phyloP scores from a whole-genome alignment of 2,329 filamentous ascomycete species.

The Fusarium subtropicale region DNA sequence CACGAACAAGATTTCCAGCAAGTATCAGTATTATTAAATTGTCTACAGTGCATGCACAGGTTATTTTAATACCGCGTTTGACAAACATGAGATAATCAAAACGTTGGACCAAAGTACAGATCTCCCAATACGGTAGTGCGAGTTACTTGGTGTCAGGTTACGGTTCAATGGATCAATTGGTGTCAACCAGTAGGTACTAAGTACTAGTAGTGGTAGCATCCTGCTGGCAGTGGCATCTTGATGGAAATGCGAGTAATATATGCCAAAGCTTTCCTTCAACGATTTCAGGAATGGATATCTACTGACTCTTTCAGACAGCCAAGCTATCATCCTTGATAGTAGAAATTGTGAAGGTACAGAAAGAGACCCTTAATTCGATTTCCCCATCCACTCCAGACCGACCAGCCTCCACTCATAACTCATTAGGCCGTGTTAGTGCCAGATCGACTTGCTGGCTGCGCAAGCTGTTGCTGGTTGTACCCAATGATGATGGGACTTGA shows the following conservation, averaged over 20 bases:
- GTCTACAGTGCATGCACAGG: not conserved
- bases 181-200: too few species aligned
- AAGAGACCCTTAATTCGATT: constrained; percentile 39
- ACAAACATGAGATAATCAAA: constrained; percentile 16
- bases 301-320: not conserved
- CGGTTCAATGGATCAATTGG: constrained; percentile 1
- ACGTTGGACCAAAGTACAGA: constrained; percentile 10
- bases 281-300: not conserved
- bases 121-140: constrained; percentile 2
- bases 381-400: constrained; percentile 38
- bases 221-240: not conserved
- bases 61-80: constrained; percentile 17
- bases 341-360: constrained; percentile 39
- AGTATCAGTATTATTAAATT: constrained; percentile 23
- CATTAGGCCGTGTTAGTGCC: constrained; percentile 32
- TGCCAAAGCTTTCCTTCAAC: not conserved
- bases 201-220: not conserved
- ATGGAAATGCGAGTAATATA: not conserved
- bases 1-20: constrained; percentile 10
- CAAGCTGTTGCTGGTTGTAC: constrained; percentile 28
- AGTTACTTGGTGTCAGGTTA: constrained; percentile 21
- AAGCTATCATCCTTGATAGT: constrained; percentile 33
- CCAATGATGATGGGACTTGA: constrained; percentile 22
- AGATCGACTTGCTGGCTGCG: constrained; percentile 38
- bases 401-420: constrained; percentile 39